Base-by-base conservation (phyloP, 805 yeast species). In the Millerozyma miso region DNA sequence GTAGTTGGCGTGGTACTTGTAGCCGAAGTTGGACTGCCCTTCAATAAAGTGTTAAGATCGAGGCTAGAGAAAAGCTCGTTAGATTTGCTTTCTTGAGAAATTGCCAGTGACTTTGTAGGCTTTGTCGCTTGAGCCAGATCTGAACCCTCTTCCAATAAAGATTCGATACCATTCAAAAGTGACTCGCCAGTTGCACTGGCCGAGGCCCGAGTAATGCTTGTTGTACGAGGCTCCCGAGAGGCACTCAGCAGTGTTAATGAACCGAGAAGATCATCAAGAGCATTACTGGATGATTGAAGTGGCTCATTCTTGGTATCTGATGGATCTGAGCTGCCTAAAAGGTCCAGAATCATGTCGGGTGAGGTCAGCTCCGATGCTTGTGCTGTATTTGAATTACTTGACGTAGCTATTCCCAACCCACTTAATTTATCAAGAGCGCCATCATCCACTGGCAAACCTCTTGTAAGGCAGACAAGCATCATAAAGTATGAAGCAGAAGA, bases 31-130 rank as follows among this genome's bases (percentile, higher is more conserved):
- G 29, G 10, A 23, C 10, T 10, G 6, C 29, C 29, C 10, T 23
- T 6, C 29, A 23, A 23, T 23, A 23, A 23, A 23, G 29, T 7
- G 10, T 10, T 10, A 23, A 49, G 34, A 4, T 41, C 39, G 23
- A 33, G 37, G 15, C 48, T 42, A 33, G 46, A 43, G 40, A 45
- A 18, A 19, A 46, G 36, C n/a, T 23, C 29, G 45, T 23, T 13
- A 45, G 41, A 40, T 43, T 43, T 48, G 45, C 35, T 18, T 7
- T 29, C 35, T 15, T 23, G 29, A 23, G 29, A 10, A 23, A 10
- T 10, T 23, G 6, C 10, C 29, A 23, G 29, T 10, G 10, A 10
- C 10, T 23, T 23, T 6, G 29, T 23, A 23, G 29, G 10, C 10
- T 23, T 23, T 6, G 29, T 23, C 6, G 6, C 10, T 7, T 23